These are phyloP conservation scores for Cyclaneusma minus DNA, from an alignment of 2,329 filamentous ascomycete species.

Conservation along the genomic window DNA sequence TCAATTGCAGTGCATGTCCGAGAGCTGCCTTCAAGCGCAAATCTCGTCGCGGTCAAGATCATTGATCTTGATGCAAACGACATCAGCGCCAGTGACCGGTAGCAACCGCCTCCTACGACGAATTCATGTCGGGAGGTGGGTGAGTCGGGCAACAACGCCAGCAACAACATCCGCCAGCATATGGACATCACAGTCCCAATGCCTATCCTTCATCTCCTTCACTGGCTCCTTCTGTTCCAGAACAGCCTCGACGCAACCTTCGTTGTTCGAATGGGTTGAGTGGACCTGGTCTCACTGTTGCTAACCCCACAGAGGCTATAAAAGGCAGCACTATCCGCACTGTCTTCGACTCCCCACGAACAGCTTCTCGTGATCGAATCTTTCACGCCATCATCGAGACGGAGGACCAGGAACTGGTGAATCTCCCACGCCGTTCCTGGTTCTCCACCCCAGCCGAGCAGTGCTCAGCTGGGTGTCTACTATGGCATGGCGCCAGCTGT, in stretches of 20 bases:
- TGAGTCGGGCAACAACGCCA: constrained; percentile 63
- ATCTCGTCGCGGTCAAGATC: constrained; percentile 62
- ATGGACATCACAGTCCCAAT: constrained; percentile 31
- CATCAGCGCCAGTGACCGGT: constrained; percentile 45
- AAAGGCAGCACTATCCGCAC: too few relatives aligned
- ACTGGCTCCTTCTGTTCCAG: constrained; percentile 26
- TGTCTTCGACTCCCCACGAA: too few relatives aligned
- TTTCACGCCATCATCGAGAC: too few relatives aligned
- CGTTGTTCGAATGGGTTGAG: constrained; percentile 36
- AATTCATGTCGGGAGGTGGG: constrained; percentile 58
- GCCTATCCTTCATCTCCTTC: constrained; percentile 43
- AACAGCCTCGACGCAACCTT: constrained; percentile 40
- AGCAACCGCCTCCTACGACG: constrained; percentile 51
- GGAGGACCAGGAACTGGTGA: too few relatives aligned
- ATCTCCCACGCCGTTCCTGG: too few relatives aligned
- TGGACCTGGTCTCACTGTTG: constrained; percentile 25
- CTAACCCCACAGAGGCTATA: constrained; percentile 37
- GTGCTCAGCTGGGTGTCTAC: too few relatives aligned
- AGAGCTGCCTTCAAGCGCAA: too few relatives aligned
- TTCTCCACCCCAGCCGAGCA: too few relatives aligned
- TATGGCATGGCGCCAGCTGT: too few relatives aligned
- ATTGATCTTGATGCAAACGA: constrained; percentile 73
- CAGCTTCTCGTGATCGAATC: too few relatives aligned
- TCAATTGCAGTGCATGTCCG: too few relatives aligned
- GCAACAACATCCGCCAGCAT: constrained; percentile 50